A percentile compares a stretch with the other conserved stretches of the same genome.
These are phyloP conservation scores for Suillus weaverae DNA, from an alignment of 768 basidiomycete species.

Conservation along the genomic window DNA sequence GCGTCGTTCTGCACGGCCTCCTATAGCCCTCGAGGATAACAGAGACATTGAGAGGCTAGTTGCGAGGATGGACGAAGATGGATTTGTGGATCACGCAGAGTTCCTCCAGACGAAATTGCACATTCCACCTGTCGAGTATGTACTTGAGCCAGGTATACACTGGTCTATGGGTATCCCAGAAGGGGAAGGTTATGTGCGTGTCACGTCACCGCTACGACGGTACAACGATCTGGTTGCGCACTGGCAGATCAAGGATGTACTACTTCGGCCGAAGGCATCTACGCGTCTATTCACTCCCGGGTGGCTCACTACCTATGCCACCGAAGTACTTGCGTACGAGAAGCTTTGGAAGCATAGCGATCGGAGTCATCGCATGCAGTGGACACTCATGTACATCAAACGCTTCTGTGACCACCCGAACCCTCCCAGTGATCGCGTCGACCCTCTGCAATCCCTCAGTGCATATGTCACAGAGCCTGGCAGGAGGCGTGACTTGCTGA, in stretches of 20 bases:
- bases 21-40: constrained; percentile 30
- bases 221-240: constrained; percentile 80
- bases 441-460: constrained; percentile 30
- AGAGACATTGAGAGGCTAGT: constrained; percentile 46
- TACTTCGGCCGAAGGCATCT: constrained; percentile 43
- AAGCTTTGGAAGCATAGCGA: constrained; percentile 31
- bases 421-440: constrained; percentile 15
- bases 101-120: constrained; percentile 35
- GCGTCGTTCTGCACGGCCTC: constrained; percentile 49
- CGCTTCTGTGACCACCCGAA: constrained; percentile 35
- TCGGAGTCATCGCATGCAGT: constrained; percentile 37
- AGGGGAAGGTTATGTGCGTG: constrained; percentile 78
- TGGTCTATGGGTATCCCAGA: constrained; percentile 66
- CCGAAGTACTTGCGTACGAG: constrained; percentile 40
- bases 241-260: constrained; percentile 88
- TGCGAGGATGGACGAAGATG: constrained; percentile 44
- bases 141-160: constrained; percentile 61
- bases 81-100: constrained; percentile 42
- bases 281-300: constrained; percentile 45
- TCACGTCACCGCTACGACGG: constrained; percentile 86
- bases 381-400: constrained; percentile 42
- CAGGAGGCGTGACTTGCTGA: constrained; percentile 7
- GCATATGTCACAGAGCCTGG: constrained; percentile 24
- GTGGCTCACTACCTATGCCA: constrained; percentile 46
- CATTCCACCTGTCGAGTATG: constrained; percentile 42